Conservation (phyloP, 2,329 filamentous ascomycete genomes). For the Dendrostoma leiphaemia region DNA sequence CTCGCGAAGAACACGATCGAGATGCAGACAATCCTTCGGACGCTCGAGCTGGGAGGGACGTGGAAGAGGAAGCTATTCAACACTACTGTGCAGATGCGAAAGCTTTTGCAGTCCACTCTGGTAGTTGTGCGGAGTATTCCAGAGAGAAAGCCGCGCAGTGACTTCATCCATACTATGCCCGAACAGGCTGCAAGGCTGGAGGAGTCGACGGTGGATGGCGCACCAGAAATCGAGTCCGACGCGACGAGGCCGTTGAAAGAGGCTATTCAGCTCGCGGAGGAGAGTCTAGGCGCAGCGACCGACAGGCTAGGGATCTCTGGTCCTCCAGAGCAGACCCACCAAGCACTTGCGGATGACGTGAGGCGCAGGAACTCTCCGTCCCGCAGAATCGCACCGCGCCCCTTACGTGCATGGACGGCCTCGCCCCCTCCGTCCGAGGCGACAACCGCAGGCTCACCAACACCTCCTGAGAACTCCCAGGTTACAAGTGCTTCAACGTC, state of each 20-base stretch:
- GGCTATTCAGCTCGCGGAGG: not conserved
- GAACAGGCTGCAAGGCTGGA: not conserved
- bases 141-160: not conserved
- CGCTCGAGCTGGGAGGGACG: not conserved
- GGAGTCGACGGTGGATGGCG: too few relatives aligned
- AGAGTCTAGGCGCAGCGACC: not conserved
- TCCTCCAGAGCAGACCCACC: not conserved
- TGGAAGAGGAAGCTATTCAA: not conserved
- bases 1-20: not conserved
- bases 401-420: not conserved
- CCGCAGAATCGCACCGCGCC: too few relatives aligned
- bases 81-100: slow-evolving; percentile 1
- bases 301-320: not conserved
- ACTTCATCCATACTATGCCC: too few relatives aligned
- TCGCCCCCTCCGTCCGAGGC: not conserved
- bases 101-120: not conserved
- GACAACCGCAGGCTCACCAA: not conserved
- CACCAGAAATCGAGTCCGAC: not conserved
- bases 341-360: too few relatives aligned
- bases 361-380: too few relatives aligned
- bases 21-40: slow-evolving; percentile 4
- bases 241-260: not conserved
- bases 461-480: not conserved
- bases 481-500: too few relatives aligned
- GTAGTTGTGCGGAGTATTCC: not conserved